Evolutionary conservation across 345 rosid genomes (phyloP).

Genomic region (Raphanus sativus): DNA sequence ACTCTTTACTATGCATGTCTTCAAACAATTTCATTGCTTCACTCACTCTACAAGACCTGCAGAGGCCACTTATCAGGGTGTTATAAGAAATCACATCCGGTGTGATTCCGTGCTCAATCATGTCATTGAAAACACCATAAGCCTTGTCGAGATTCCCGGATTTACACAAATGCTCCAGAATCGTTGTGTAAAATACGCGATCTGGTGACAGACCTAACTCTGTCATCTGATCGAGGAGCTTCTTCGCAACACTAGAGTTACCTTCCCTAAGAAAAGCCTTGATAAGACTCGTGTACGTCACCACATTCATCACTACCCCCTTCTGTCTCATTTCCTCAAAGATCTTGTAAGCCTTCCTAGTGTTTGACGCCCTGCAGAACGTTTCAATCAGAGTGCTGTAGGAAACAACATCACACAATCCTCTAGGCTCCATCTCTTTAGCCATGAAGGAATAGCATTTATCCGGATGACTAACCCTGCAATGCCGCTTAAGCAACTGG

Average conservation of each 20-base stretch:
- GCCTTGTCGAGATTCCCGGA: slow-evolving; percentile 70
- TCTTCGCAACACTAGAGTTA: slow-evolving; percentile 56
- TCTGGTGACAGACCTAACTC: slow-evolving; percentile 64
- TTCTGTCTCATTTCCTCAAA: slow-evolving; percentile 69
- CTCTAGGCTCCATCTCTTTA: slow-evolving; percentile 66
- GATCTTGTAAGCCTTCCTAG: slow-evolving; percentile 58
- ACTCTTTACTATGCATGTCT: slow-evolving; percentile 68
- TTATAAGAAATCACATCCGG: slow-evolving; percentile 82
- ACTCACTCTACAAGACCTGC: slow-evolving; percentile 57
- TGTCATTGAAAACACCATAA: slow-evolving; percentile 56
- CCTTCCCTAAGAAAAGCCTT: slow-evolving; percentile 68
- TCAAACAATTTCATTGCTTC: slow-evolving; percentile 67
- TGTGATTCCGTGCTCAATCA: slow-evolving; percentile 64
- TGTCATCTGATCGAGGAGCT: slow-evolving; percentile 72
- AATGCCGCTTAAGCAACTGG: slow-evolving; percentile 74
- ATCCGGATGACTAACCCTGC: slow-evolving; percentile 55
- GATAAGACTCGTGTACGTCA: slow-evolving; percentile 77
- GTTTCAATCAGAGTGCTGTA: slow-evolving; percentile 74
- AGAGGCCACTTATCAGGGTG: slow-evolving; percentile 76
- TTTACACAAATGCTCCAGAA: slow-evolving; percentile 76
- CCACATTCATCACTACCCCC: slow-evolving; percentile 67
- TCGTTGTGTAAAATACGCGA: slow-evolving; percentile 74
- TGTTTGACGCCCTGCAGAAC: slow-evolving; percentile 50
- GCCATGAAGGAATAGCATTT: slow-evolving; percentile 61
- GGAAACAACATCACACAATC: slow-evolving; percentile 75